phyloP scores from a whole-genome alignment of 352 stramenopile genomes.

The Phytophthora hibernalis region DNA sequence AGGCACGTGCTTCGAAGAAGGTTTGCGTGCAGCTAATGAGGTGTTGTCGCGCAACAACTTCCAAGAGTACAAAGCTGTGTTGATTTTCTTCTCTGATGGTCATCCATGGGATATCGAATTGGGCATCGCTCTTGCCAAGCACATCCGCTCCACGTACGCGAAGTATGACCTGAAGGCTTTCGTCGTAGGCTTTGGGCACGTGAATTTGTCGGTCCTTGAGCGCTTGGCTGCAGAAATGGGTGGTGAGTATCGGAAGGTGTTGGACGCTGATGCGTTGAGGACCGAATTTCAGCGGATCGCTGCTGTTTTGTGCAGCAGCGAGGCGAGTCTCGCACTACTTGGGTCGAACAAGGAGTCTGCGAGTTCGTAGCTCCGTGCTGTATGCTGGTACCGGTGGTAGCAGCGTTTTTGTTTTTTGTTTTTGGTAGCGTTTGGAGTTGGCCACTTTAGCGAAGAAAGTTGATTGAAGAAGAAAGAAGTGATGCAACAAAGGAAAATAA shows the following conservation, averaged over 20 bases:
- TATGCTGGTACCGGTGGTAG: neutral
- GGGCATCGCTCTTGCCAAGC: slow-evolving; percentile 46
- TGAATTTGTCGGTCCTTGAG: slow-evolving; percentile 61
- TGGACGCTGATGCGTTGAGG: slow-evolving; percentile 34
- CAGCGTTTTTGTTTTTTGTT: no score
- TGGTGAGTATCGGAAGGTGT: slow-evolving; percentile 51
- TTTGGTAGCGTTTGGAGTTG: no score
- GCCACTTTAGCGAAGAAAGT: no score
- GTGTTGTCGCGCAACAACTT: slow-evolving; percentile 68
- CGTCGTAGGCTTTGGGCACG: slow-evolving; percentile 64
- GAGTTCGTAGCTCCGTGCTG: neutral
- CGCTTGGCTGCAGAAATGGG: slow-evolving; percentile 52
- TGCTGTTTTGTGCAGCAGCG: slow-evolving; percentile 29
- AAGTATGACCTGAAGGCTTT: slow-evolving; percentile 68
- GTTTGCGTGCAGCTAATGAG: slow-evolving; percentile 53
- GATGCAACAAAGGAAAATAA: no score
- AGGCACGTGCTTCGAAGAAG: slow-evolving; percentile 47
- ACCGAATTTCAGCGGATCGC: slow-evolving; percentile 42
- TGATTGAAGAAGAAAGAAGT: no score
- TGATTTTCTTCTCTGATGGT: slow-evolving; percentile 55
- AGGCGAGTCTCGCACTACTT: slow-evolving; percentile 40
- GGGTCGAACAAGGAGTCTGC: neutral
- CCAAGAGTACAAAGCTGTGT: slow-evolving; percentile 48
- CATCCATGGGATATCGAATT: slow-evolving; percentile 38
- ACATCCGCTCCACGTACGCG: slow-evolving; percentile 55